These are phyloP conservation scores for Aspergillus saccharolyticus DNA, from an alignment of 495 filamentous ascomycete genomes.

Conservation along the genomic window DNA sequence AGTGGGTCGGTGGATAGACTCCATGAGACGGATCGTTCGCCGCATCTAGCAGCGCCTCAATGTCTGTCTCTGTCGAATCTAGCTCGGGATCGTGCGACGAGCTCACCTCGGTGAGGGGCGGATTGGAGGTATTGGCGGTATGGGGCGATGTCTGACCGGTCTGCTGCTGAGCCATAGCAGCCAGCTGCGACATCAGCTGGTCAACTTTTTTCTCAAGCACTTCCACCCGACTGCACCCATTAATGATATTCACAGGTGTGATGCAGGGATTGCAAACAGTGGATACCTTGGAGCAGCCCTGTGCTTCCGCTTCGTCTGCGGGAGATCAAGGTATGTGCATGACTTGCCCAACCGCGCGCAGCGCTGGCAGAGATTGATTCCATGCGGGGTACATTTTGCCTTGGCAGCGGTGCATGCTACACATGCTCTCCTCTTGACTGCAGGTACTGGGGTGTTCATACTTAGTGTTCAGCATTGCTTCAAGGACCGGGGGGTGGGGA, in stretches of 20 bases:
- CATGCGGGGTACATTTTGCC: conserved; percentile 21
- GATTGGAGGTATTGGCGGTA: not conserved
- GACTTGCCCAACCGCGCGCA: conserved; percentile 24
- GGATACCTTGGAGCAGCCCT: conserved; percentile 8
- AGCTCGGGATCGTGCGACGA: not conserved
- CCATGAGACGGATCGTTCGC: not conserved
- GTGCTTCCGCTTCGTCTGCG: conserved; percentile 20
- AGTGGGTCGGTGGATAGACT: conserved; percentile 13
- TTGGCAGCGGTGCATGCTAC: conserved; percentile 21
- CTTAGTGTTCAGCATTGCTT: not conserved
- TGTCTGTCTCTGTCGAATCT: not conserved
- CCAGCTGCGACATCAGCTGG: conserved; percentile 4
- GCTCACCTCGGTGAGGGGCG: not conserved
- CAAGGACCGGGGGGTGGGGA: not conserved
- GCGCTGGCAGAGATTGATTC: conserved; percentile 18
- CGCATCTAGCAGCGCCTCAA: not conserved
- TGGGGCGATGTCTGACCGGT: not conserved
- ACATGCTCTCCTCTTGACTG: conserved; percentile 22
- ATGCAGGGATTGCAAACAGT: too few relatives aligned
- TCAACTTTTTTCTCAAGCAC: conserved; percentile 9
- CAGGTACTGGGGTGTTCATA: not conserved
- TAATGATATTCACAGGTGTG: conserved; percentile 4
- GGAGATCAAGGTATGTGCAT: conserved; percentile 24
- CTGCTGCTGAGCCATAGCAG: not conserved
- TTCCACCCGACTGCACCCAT: conserved; percentile 19